Percentiles rank a stretch among this genome's conserved stretches.
Conservation (phyloP, 2,329 filamentous ascomycete species). For the Rosellinia necatrix region DNA sequence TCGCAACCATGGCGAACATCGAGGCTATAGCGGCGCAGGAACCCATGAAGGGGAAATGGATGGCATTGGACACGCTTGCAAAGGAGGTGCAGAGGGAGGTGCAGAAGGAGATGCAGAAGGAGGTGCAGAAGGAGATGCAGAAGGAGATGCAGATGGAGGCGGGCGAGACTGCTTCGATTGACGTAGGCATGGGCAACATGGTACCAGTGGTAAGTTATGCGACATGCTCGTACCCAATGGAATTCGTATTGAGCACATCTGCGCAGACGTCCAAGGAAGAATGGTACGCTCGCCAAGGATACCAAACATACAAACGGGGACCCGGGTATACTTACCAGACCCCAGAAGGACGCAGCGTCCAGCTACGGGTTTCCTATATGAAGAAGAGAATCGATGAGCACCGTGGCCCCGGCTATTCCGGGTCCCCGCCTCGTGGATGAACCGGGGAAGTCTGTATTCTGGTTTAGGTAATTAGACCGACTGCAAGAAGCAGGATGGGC, state of each 20-base stretch:
- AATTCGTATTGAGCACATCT: slow-evolving; percentile 2
- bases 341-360: slow-evolving; percentile 22
- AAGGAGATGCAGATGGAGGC: slow-evolving; percentile 39
- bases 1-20: slow-evolving; percentile 43
- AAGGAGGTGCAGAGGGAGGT: slow-evolving; percentile 39
- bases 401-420: too few species aligned
- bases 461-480: slow-evolving; percentile 20
- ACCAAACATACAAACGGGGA: slow-evolving; percentile 32
- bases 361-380: slow-evolving; percentile 35
- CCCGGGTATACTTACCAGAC: slow-evolving; percentile 26
- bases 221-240: not conserved
- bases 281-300: slow-evolving; percentile 37
- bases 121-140: slow-evolving; percentile 39
- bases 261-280: slow-evolving; percentile 35
- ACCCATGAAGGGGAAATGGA: slow-evolving; percentile 41
- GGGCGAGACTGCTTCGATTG: slow-evolving; percentile 32
- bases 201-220: slow-evolving; percentile 35
- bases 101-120: too few species aligned
- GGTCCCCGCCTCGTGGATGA: not conserved
- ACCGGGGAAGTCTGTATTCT: slow-evolving; percentile 9
- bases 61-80: slow-evolving; percentile 45
- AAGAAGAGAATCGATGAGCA: slow-evolving; percentile 33
- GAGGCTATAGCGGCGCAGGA: slow-evolving; percentile 41
- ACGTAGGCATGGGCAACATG: slow-evolving; percentile 29
- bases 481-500: slow-evolving; percentile 3